These are phyloP conservation scores for Termitomyces sp. DNA, from an alignment of 768 basidiomycete genomes.

Conservation along the genomic window DNA sequence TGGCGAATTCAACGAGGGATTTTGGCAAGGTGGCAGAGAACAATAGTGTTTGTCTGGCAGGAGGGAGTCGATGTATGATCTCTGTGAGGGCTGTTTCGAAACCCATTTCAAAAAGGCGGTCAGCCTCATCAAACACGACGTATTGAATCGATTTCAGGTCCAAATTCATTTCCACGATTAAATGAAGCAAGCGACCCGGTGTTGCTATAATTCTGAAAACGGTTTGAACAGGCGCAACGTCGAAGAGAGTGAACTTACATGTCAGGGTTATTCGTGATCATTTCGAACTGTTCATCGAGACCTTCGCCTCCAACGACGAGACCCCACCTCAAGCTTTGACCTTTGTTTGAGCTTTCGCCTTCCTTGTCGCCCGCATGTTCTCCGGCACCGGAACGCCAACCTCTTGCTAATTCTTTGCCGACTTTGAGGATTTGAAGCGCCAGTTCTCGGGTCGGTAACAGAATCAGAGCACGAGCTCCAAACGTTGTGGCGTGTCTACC, in stretches of 20 bases:
- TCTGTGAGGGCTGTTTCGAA: slow-evolving; percentile 91
- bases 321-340: slow-evolving; percentile 80
- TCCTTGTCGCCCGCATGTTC: slow-evolving; percentile 78
- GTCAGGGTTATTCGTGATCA: slow-evolving; percentile 92
- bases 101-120: slow-evolving; percentile 97
- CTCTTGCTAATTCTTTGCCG: slow-evolving; percentile 89
- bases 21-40: slow-evolving; percentile 97
- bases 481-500: slow-evolving; percentile 77
- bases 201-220: slow-evolving; percentile 86
- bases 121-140: slow-evolving; percentile 96
- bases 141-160: slow-evolving; percentile 86
- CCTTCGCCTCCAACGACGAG: slow-evolving; percentile 95
- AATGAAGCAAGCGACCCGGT: slow-evolving; percentile 94
- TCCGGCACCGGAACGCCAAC: slow-evolving; percentile 60
- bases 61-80: slow-evolving; percentile 84
- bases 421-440: slow-evolving; percentile 93
- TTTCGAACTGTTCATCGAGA: slow-evolving; percentile 93
- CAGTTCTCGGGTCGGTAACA: slow-evolving; percentile 91
- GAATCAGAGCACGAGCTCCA: slow-evolving; percentile 82
- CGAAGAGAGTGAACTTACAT: slow-evolving; percentile 55
- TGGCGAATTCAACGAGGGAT: slow-evolving; percentile 96
- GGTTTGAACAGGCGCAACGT: slow-evolving; percentile 13
- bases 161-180: slow-evolving; percentile 94
- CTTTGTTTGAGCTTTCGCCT: slow-evolving; percentile 49
- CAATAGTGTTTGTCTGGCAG: slow-evolving; percentile 85